These are phyloP conservation scores for Astrephomene gubernaculifera DNA, from an alignment of 139 green algal species.

Conservation along the genomic window DNA sequence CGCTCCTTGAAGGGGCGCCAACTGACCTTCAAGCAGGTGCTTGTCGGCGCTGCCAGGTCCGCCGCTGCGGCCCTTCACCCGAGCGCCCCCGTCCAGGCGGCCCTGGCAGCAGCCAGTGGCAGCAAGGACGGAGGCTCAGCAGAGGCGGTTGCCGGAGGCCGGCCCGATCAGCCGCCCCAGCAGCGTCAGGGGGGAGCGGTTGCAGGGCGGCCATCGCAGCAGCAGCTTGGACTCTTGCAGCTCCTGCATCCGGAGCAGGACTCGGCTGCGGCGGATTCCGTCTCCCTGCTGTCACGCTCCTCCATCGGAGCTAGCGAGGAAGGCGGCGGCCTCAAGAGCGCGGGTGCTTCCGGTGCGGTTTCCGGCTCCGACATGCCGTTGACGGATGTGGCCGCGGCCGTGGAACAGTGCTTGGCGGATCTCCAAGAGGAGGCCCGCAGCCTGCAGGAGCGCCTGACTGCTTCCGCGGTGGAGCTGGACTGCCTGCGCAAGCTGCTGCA, in stretches of 20 bases:
- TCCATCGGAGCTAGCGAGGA: no score
- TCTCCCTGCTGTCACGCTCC: no score
- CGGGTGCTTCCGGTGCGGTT: no score
- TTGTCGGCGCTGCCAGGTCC: neutral
- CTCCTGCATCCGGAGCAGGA: neutral
- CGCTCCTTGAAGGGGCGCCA: neutral
- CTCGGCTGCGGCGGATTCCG: no score
- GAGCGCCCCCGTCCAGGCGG: neutral
- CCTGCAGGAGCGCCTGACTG: neutral
- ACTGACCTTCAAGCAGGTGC: constrained; percentile 23
- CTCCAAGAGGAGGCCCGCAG: neutral
- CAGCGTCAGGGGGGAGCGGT: no score
- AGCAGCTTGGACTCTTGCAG: constrained; percentile 10
- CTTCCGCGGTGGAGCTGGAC: no score
- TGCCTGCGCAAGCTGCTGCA: no score
- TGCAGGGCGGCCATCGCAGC: neutral
- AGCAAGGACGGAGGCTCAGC: neutral
- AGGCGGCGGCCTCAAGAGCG: no score
- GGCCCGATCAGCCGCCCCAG: neutral
- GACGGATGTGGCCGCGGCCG: neutral
- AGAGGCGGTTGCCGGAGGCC: neutral
- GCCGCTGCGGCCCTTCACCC: constrained; percentile 2
- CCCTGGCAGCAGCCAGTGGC: neutral
- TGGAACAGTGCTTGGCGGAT: neutral
- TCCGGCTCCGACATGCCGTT: no score